Conservation (phyloP, 192 early-diverging fungal species). For the Coemansia umbellata region DNA sequence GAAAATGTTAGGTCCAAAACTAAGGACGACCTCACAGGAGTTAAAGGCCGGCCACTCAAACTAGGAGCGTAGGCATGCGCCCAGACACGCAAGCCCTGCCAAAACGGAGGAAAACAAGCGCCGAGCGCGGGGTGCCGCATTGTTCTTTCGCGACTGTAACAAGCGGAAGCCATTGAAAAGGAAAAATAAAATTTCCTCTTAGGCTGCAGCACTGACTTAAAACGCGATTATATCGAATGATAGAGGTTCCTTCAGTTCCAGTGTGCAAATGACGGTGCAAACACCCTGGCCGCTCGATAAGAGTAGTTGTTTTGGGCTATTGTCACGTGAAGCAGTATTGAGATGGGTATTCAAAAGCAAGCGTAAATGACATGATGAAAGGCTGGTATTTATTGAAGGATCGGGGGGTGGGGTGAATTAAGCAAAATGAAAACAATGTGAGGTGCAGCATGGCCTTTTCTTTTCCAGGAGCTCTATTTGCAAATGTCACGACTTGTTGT, state of each 20-base stretch:
- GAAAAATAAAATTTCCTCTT: not conserved
- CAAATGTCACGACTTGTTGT: not conserved
- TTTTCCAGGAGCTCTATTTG: not conserved
- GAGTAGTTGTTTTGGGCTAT: slow-evolving; percentile 8
- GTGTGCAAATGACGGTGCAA: too few relatives aligned
- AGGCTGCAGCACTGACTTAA: slow-evolving; percentile 47
- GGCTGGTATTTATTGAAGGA: too few relatives aligned
- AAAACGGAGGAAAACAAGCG: slow-evolving; percentile 39
- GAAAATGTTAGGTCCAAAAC: slow-evolving; percentile 46
- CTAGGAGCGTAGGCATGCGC: slow-evolving; percentile 45
- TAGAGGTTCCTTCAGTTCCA: too few relatives aligned
- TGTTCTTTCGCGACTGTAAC: slow-evolving; percentile 49
- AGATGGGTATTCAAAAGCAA: too few relatives aligned
- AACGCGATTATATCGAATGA: slow-evolving; percentile 29
- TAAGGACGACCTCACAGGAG: slow-evolving; percentile 43
- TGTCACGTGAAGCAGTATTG: too few relatives aligned
- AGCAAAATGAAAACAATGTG: not conserved
- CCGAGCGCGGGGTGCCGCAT: slow-evolving; percentile 20
- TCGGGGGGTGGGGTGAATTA: too few relatives aligned
- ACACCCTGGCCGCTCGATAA: too few relatives aligned
- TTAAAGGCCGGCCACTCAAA: slow-evolving; percentile 40
- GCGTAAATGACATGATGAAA: too few relatives aligned
- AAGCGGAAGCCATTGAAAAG: slow-evolving; percentile 26
- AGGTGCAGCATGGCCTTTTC: not conserved
- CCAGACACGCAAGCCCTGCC: slow-evolving; percentile 26